Base-by-base conservation (phyloP, 164 flowering plant species). In the Annona squamosa region DNA sequence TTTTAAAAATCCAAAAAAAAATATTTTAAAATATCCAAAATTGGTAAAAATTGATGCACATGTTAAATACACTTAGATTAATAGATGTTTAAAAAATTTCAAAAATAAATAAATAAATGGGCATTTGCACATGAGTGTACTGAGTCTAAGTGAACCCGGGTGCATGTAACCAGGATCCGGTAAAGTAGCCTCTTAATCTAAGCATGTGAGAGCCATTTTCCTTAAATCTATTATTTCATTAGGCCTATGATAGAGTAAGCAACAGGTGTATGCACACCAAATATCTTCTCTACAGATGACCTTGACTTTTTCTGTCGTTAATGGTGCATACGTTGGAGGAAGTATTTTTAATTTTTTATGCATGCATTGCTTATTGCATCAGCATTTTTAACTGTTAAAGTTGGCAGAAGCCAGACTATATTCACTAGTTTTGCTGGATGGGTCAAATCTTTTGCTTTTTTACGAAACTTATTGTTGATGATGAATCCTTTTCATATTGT, bases 201-300 rank as follows among this genome's bases (percentile, higher is more conserved):
- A 26, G 37, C 37, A 19, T 4, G 4, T 68, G 13, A 46, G 47
- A 46, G 13, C 59, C 59, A 52, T 68, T 18, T 62, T 3, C 2
- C 4, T 2, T 3, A 62, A 0, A n/a, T 16, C 42, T 37, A 7
- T 65, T 26, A 26, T 26, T 26, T 26, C 37, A 65, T 5, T 3
- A 63, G 18, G 65, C 63, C 3, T 48, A 69, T 72, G 16, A 42
- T 48, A 63, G 66, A 57, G 65, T 26, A 73, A 81, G 87, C 82
- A 62, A 73, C 5, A 42, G 73, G 18, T 18, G 48, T 3, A 12
- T 1, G 41, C 48, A 52, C 59, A 10, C 59, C 59, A 52, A 52
- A 5, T 10, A 52, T 52, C 59, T 10, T 2, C 59, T 52, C 10
- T 16, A 52, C 59, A 52, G 59, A 52, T 52, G 59, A 52, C 13